Evolutionary conservation across 352 stramenopile species (phyloP).

Genomic region (Phytophthora meadii): DNA sequence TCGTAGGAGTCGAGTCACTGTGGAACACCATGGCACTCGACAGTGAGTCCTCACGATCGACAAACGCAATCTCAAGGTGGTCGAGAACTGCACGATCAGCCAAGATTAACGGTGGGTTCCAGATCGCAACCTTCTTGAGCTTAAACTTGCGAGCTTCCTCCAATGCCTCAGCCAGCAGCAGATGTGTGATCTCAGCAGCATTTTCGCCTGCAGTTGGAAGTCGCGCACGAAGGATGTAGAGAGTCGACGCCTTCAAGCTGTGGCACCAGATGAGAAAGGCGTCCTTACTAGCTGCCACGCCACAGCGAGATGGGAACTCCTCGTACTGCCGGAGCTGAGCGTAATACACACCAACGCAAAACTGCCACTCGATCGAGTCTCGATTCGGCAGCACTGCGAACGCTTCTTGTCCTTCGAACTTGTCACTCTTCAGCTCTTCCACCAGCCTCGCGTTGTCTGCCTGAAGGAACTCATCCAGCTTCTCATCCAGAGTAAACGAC

Average conservation of each 20-base stretch:
- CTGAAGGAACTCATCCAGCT: slow-evolving; percentile 48
- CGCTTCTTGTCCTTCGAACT: slow-evolving; percentile 40
- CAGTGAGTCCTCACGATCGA: slow-evolving; percentile 56
- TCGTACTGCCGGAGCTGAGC: slow-evolving; percentile 41
- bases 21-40: slow-evolving; percentile 66
- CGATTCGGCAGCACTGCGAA: slow-evolving; percentile 56
- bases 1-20: background rate
- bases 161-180: slow-evolving; percentile 45
- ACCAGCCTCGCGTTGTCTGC: slow-evolving; percentile 47
- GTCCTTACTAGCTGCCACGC: slow-evolving; percentile 43
- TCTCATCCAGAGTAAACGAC: slow-evolving; percentile 43
- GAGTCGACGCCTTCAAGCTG: slow-evolving; percentile 63
- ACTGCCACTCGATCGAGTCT: slow-evolving; percentile 74
- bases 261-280: slow-evolving; percentile 74
- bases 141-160: slow-evolving; percentile 51
- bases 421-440: slow-evolving; percentile 34
- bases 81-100: slow-evolving; percentile 22
- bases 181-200: slow-evolving; percentile 12
- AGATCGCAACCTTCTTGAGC: slow-evolving; percentile 52
- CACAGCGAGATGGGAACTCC: slow-evolving; percentile 47
- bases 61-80: slow-evolving; percentile 41
- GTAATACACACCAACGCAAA: slow-evolving; percentile 63
- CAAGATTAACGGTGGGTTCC: slow-evolving; percentile 43
- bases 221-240: slow-evolving; percentile 59
- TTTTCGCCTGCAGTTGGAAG: slow-evolving; percentile 29